Conservation (phyloP, 331 rosid genomes). For the Acacia pycnantha region DNA sequence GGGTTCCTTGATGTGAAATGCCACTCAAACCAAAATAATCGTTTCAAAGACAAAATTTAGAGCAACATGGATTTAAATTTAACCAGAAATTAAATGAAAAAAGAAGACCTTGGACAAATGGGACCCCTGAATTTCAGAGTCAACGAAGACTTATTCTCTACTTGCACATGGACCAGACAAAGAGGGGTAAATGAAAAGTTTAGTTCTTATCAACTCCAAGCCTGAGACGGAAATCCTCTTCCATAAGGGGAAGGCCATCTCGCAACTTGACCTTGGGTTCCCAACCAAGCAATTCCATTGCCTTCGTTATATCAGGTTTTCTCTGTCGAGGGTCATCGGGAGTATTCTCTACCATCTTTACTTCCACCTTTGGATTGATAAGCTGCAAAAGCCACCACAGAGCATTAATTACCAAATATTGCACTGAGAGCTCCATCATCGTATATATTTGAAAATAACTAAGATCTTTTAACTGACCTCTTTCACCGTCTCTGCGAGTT, state of each 20-base stretch:
- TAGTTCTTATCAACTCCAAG: slow-evolving; percentile 49
- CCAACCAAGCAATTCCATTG: slow-evolving; percentile 70
- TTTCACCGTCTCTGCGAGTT: slow-evolving; percentile 84
- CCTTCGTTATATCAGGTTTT: slow-evolving; percentile 76
- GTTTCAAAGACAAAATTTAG: slow-evolving; percentile 27
- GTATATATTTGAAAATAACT: not conserved
- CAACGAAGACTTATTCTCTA: slow-evolving; percentile 28
- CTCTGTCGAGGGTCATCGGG: slow-evolving; percentile 88
- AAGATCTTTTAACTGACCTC: slow-evolving; percentile 55
- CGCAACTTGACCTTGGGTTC: slow-evolving; percentile 66
- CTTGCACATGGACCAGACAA: not conserved
- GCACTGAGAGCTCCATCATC: not conserved
- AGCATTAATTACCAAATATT: not conserved
- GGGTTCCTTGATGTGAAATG: not conserved
- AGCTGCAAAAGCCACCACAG: slow-evolving; percentile 47
- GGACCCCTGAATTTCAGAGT: not conserved
- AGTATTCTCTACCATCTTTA: slow-evolving; percentile 74
- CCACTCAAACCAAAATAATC: not conserved
- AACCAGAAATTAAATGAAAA: not conserved
- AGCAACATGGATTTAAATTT: slow-evolving; percentile 12
- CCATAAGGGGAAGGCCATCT: slow-evolving; percentile 85
- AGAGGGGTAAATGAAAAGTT: not conserved
- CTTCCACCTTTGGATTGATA: slow-evolving; percentile 65
- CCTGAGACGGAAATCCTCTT: slow-evolving; percentile 78
- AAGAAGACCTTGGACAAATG: not conserved